Percentiles rank a stretch among this genome's conserved stretches.
Conservation (phyloP, 805 yeast genomes). For the Wickerhamia fluorescens region DNA sequence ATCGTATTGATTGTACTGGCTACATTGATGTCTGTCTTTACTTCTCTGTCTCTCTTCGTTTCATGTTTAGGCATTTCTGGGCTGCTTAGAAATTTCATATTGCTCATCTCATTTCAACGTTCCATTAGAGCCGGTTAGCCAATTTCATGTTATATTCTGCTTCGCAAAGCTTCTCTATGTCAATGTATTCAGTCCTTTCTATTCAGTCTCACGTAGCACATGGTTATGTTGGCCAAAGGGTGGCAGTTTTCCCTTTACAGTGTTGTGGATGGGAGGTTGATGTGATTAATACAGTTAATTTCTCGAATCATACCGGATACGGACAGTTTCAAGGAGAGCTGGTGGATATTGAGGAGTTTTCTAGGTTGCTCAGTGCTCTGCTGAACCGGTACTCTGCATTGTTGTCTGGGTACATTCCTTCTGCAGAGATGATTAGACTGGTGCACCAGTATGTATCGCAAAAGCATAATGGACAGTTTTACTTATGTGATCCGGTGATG, state of each 20-base stretch:
- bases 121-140: too few relatives aligned
- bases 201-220: slow-evolving; percentile 68
- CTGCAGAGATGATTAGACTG: slow-evolving; percentile 39
- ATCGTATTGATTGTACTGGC: too few relatives aligned
- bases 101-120: too few relatives aligned
- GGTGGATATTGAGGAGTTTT: slow-evolving; percentile 12
- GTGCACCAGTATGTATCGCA: slow-evolving; percentile 24
- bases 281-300: slow-evolving; percentile 55
- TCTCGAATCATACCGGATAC: slow-evolving; percentile 68
- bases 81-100: too few relatives aligned
- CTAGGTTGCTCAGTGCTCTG: slow-evolving; percentile 4
- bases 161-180: too few relatives aligned
- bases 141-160: too few relatives aligned
- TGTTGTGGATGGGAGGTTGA: slow-evolving; percentile 66
- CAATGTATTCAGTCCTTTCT: slow-evolving; percentile 36
- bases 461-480: slow-evolving; percentile 28
- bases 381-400: slow-evolving; percentile 41
- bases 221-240: slow-evolving; percentile 68
- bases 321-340: slow-evolving; percentile 47
- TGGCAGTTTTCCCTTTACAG: slow-evolving; percentile 60
- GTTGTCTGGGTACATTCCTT: slow-evolving; percentile 65
- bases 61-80: too few relatives aligned
- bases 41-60: too few relatives aligned
- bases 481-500: slow-evolving; percentile 74
- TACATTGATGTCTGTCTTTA: too few relatives aligned